Base-by-base conservation (phyloP, 768 basidiomycete species). In the Phanerochaete carnosa region DNA sequence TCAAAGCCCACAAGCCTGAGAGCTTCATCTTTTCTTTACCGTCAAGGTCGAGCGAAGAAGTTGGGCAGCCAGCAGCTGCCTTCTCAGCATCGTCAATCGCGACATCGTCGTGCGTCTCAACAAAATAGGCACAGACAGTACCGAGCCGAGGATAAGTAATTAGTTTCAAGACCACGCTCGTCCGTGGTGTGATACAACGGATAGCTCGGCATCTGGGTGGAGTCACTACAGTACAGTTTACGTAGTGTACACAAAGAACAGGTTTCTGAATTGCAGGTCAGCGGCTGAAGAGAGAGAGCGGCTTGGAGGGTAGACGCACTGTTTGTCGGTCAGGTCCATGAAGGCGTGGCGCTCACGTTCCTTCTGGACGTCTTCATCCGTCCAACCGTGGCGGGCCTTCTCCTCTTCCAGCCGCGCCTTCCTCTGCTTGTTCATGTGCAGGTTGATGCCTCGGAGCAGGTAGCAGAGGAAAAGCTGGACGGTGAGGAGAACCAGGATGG, bases 271-370 rank as follows among this genome's bases (percentile, higher is more conserved):
- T 16, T 1, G 2, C 19, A n/a, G 3, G 51, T 64, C 33, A 64
- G 55, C 33, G 26, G 28, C 8, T 13, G 53, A 2, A 26, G 19
- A 15, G 2, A 2, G 15, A 16, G 49, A 26, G 29, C 16, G 28
- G 1, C 6, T 29, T 7, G 26, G 26, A 26, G 28, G 19, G 19
- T 6, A 6, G 23, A 74, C 83, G 69, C 61, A 86, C 83, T 85
- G 81, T 66, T 80, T 83, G 70, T 88, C 86, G 3, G 86, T 87
- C 57, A 86, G 64, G 68, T 88, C 86, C 26, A 80, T 74, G 69
- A 88, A 88, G 22, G 85, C 86, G 56, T 85, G 79, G 52, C 79
- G 76, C 60, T 87, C 83, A 22, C 83, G 76, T 67, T 87, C 83
- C 55, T 77, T 75, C 65, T 81, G 80, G 19, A 88, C 71, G 57